These are phyloP conservation scores for Pseudocercospora macadamiae DNA, from an alignment of 2,329 filamentous ascomycete species.

Conservation along the genomic window DNA sequence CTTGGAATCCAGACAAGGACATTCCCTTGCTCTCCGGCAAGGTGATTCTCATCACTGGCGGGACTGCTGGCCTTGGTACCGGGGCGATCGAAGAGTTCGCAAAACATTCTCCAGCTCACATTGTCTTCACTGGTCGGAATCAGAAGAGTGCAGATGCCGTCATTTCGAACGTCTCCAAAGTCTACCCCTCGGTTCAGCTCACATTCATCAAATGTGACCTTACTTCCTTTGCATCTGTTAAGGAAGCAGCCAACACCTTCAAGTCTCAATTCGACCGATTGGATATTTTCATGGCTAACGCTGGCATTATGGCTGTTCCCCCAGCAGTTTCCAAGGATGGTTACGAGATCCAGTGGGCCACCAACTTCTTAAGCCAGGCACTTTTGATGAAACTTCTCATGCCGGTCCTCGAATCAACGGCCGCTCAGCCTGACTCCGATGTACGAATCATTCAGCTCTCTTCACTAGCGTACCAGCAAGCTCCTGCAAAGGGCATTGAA, in stretches of 20 bases:
- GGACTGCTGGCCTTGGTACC: conserved; percentile 53
- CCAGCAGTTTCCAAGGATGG: conserved; percentile 38
- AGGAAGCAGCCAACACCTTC: conserved; percentile 42
- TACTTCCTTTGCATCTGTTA: conserved; percentile 54
- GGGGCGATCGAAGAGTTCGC: conserved; percentile 49
- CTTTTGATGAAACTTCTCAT: conserved; percentile 32
- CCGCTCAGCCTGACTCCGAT: conserved; percentile 42
- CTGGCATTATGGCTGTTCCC: conserved; percentile 41
- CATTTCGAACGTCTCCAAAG: conserved; percentile 44
- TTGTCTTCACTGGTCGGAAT: conserved; percentile 53
- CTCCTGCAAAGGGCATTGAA: conserved; percentile 7
- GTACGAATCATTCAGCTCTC: conserved; percentile 47
- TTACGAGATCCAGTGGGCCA: conserved; percentile 43
- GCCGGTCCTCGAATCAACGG: conserved; percentile 45
- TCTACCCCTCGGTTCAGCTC: conserved; percentile 43
- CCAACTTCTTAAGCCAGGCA: conserved; percentile 38
- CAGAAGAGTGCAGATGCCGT: conserved; percentile 46
- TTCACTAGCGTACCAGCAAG: conserved; percentile 14
- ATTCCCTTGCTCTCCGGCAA: conserved; percentile 46
- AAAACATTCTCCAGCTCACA: conserved; percentile 47
- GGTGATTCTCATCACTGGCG: conserved; percentile 50
- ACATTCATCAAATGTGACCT: conserved; percentile 54
- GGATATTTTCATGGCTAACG: conserved; percentile 50
- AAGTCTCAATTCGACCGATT: conserved; percentile 38
- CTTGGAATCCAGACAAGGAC: not conserved